Conservation (phyloP, 2,329 filamentous ascomycete species). For the Arthroderma sp. region DNA sequence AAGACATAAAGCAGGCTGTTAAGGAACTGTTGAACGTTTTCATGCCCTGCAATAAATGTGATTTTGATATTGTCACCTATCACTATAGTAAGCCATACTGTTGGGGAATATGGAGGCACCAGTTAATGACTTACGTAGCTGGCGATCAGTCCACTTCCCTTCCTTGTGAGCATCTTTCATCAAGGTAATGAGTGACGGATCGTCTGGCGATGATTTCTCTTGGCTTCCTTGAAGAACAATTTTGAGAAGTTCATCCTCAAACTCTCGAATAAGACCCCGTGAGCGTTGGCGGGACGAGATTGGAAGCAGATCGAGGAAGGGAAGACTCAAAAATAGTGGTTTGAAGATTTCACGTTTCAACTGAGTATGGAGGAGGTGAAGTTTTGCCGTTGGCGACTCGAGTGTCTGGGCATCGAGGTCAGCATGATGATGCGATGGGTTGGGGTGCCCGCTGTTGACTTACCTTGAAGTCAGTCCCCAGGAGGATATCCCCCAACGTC, state of each 20-base stretch:
- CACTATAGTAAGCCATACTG: no score
- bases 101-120: no score
- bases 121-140: conserved; percentile 24
- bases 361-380: not conserved
- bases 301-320: conserved; percentile 1
- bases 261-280: not conserved
- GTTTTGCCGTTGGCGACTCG: conserved; percentile 5
- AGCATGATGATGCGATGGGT: not conserved
- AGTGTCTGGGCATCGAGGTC: conserved; percentile 10
- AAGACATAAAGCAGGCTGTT: conserved; percentile 27
- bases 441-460: not conserved
- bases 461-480: conserved; percentile 18
- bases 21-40: conserved; percentile 29
- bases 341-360: conserved; percentile 4
- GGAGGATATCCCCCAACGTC: conserved; percentile 16
- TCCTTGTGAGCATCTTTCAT: conserved; percentile 14
- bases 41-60: conserved; percentile 30
- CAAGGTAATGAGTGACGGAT: not conserved
- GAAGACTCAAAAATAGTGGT: conserved; percentile 3
- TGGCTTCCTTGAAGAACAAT: not conserved
- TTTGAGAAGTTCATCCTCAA: not conserved
- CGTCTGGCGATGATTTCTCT: conserved; percentile 7
- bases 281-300: not conserved
- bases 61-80: conserved; percentile 27
- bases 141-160: conserved; percentile 16